phyloP scores from a whole-genome alignment of 371 early-diverging fungal genomes.

The Zychaea mexicana region DNA sequence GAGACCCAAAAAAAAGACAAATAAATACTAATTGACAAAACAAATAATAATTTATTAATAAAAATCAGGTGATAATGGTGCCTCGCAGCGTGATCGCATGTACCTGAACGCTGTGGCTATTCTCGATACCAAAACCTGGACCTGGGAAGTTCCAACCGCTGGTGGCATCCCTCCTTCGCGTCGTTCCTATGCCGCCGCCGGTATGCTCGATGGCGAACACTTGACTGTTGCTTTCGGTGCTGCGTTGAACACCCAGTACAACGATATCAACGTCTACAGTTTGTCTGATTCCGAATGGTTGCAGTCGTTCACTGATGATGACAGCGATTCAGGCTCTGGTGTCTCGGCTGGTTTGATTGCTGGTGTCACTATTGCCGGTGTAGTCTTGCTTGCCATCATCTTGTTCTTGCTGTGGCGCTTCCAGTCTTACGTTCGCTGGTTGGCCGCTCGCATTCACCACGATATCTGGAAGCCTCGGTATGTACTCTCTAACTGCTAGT shows the following conservation, averaged over 20 bases:
- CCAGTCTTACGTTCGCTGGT: constrained; percentile 40
- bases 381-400: constrained; percentile 34
- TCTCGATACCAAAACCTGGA: constrained; percentile 47
- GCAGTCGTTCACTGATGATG: constrained; percentile 25
- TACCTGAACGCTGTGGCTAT: constrained; percentile 41
- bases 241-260: constrained; percentile 42
- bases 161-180: constrained; percentile 48
- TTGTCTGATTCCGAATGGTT: constrained; percentile 30
- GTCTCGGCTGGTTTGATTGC: constrained; percentile 46
- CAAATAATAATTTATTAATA: no score
- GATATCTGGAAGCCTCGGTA: constrained; percentile 57
- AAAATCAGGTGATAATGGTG: constrained; percentile 36
- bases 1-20: not conserved
- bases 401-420: constrained; percentile 50
- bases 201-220: constrained; percentile 31
- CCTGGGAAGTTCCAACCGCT: constrained; percentile 36
- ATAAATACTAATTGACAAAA: not conserved
- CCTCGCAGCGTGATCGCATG: constrained; percentile 19
- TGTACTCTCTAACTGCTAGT: not conserved
- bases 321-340: constrained; percentile 14
- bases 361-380: constrained; percentile 46
- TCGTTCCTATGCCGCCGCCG: constrained; percentile 41
- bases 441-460: constrained; percentile 38
- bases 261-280: constrained; percentile 45
- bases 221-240: constrained; percentile 44